Percentiles rank a stretch among this genome's conserved stretches.
Conservation (phyloP, 257 asterid genomes). For the Cynanchum wilfordii region DNA sequence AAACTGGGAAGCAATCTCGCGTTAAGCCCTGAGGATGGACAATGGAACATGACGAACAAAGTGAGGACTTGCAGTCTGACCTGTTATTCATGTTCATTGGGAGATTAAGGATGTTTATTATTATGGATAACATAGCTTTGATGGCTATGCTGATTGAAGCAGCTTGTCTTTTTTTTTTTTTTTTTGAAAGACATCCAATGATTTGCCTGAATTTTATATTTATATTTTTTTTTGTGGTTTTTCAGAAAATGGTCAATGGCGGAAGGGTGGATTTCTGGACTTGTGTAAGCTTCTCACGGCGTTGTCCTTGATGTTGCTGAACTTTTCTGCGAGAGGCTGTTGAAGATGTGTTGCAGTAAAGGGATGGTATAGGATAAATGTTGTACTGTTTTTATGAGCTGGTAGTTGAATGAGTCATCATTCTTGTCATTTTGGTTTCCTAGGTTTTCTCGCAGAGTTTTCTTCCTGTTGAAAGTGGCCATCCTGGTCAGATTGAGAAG, state of each 20-base stretch:
- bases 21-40: constrained; percentile 61
- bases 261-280: constrained; percentile 62
- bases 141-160: neutral
- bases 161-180: neutral
- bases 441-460: constrained; percentile 34
- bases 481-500: constrained; percentile 35
- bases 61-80: constrained; percentile 23
- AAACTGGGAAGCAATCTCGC: constrained; percentile 33
- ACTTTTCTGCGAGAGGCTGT: constrained; percentile 36
- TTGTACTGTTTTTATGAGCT: neutral
- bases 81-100: too few species aligned
- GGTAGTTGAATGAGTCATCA: neutral
- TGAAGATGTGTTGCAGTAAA: constrained; percentile 51
- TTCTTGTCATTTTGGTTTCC: constrained; percentile 5
- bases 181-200: neutral
- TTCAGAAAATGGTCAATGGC: constrained; percentile 67
- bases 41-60: constrained; percentile 82
- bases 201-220: neutral
- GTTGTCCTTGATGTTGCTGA: neutral
- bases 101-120: neutral
- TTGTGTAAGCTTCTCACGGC: constrained; percentile 49
- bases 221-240: neutral
- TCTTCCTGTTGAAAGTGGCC: constrained; percentile 25
- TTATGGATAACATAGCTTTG: neutral
- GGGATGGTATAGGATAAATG: constrained; percentile 61